Percentiles rank a stretch among this genome's conserved stretches.
Conservation (phyloP, 495 filamentous ascomycete genomes). For the Platismatia glauca region DNA sequence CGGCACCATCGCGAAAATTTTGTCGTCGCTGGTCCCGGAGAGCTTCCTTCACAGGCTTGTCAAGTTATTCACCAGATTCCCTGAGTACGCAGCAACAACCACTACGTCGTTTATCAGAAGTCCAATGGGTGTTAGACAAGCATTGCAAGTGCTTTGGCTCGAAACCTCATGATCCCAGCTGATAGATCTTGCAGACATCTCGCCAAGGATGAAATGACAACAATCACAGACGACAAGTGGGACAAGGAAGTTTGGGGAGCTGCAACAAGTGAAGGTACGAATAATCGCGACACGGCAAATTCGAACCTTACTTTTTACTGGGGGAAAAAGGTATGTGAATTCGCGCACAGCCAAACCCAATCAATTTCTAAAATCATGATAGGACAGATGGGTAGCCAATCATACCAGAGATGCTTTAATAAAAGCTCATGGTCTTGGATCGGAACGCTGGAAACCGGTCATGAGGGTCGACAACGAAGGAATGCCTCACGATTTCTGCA, state of each 20-base stretch:
- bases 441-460: conserved; percentile 43
- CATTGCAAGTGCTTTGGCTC: conserved; percentile 42
- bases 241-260: conserved; percentile 71
- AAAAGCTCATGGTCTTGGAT: conserved; percentile 33
- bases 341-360: background rate
- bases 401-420: conserved; percentile 68
- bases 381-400: conserved; percentile 78
- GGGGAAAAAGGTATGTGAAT: conserved; percentile 38
- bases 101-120: conserved; percentile 57
- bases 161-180: conserved; percentile 5
- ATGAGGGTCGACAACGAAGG: conserved; percentile 67
- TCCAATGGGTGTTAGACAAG: conserved; percentile 57
- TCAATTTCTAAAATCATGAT: conserved; percentile 2
- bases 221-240: conserved; percentile 72
- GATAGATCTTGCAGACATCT: conserved; percentile 39
- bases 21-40: conserved; percentile 37
- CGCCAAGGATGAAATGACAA: conserved; percentile 65
- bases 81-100: conserved; percentile 46
- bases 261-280: conserved; percentile 31
- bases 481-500: conserved; percentile 74
- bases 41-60: conserved; percentile 37
- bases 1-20: conserved; percentile 42
- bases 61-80: conserved; percentile 42
- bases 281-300: conserved; percentile 26
- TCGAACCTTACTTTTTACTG: conserved; percentile 72